Conservation (phyloP, 2,329 filamentous ascomycete species). For the Orbilia quercus region DNA sequence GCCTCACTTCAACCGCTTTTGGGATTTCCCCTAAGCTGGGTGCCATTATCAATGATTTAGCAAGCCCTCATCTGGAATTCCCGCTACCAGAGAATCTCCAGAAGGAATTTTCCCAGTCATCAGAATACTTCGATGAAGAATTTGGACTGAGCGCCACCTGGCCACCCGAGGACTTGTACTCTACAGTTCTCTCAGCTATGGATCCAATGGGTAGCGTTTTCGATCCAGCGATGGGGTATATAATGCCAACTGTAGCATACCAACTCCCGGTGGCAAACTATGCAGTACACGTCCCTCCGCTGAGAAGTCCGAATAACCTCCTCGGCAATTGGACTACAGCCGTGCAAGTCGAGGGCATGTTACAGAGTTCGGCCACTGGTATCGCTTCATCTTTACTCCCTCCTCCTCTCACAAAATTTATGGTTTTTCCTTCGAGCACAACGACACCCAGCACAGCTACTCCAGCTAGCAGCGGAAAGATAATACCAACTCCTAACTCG, state of each 20-base stretch:
- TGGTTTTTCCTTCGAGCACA: no score
- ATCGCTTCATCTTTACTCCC: no score
- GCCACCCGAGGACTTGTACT: conserved; percentile 18
- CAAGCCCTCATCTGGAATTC: conserved; percentile 12
- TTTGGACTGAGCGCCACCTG: conserved; percentile 14
- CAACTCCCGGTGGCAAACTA: not conserved
- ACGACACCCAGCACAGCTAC: not conserved
- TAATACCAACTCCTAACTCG: no score
- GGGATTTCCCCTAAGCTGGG: conserved; percentile 2
- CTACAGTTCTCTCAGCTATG: not conserved
- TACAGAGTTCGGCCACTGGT: no score
- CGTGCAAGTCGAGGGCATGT: no score
- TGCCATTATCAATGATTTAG: not conserved
- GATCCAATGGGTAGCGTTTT: conserved; percentile 8
- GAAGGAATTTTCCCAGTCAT: not conserved
- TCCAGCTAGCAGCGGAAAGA: not conserved
- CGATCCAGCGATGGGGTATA: conserved; percentile 12
- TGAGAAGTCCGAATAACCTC: no score
- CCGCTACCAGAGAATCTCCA: not conserved
- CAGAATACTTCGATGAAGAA: not conserved
- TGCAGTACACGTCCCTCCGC: no score
- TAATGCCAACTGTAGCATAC: conserved; percentile 2
- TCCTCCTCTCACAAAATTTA: no score
- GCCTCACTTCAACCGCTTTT: not conserved
- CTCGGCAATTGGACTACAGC: no score